Conservation (phyloP, 257 asterid genomes). For the Solanum neorickii region DNA sequence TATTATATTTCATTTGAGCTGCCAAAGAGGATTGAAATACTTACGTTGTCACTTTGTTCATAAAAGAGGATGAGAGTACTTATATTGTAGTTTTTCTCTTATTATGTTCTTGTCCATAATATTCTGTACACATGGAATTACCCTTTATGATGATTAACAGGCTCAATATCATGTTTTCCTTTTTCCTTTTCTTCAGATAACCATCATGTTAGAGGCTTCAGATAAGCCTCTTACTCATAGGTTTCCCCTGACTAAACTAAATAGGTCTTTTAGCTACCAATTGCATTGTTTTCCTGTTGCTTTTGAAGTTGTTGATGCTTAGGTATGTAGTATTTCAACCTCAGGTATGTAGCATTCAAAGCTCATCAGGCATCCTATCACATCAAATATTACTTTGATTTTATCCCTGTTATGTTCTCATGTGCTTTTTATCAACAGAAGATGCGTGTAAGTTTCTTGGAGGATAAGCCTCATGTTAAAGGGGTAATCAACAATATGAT, state of each 20-base stretch:
- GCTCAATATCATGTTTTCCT: not conserved
- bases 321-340: not conserved
- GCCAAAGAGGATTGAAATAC: not conserved
- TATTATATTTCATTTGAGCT: not conserved
- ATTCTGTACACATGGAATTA: not conserved
- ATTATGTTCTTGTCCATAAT: not conserved
- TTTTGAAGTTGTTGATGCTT: not conserved
- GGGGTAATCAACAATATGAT: constrained; percentile 78
- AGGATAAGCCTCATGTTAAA: constrained; percentile 70
- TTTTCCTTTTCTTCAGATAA: not conserved
- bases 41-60: not conserved
- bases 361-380: not conserved
- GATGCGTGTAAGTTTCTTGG: constrained; percentile 42
- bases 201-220: not conserved
- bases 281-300: not conserved
- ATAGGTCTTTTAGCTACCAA: not conserved
- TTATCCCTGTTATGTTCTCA: not conserved
- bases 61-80: not conserved
- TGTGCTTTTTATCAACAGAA: constrained; percentile 20
- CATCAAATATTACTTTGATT: not conserved
- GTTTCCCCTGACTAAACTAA: not conserved
- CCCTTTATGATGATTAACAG: not conserved
- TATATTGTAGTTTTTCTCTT: not conserved
- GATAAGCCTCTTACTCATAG: not conserved
- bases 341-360: not conserved